Evolutionary conservation across 164 flowering plant species (phyloP), one percentile per base, ranked within the genome.

Genomic region (Taxillus chinensis): DNA sequence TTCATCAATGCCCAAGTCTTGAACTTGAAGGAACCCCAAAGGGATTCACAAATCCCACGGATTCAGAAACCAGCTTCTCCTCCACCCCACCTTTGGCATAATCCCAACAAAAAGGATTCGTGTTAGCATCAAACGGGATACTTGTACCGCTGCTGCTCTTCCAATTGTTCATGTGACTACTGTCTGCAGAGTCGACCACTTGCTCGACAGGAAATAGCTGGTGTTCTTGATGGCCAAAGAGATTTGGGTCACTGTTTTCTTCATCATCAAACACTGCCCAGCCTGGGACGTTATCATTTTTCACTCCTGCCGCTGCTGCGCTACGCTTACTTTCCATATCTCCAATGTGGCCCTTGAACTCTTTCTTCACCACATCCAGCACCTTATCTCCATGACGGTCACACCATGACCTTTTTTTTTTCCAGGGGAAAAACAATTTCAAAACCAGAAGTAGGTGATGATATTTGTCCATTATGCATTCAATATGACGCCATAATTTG

Each of bases 381-480:
- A 87, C 96, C 3, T 79, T 74, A 41, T 85, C 90, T 0, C 97
- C 95, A 68, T 90, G 78, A n/a, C 79, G 70, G 57, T 90, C 96
- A 55, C 93, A 85, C 89, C 93, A 86, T 55, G 90, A 67, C 70
- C 92, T 89, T 56, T 14, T 13, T 7, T 3, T 7, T 27, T 27
- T 27, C 51, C 9, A 12, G 14, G 11, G 55, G 8, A 50, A 50
- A 10, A 51, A 16, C 53, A 62, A 45, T 27, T 27, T 27, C 27
- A 27, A 27, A 27, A 27, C 27, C 27, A 27, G 27, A 27, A 27
- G 27, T 27, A 27, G 27, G 27, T 27, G 27, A 27, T 27, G 27
- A 27, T 27, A 27, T 27, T 27, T 2, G 27, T 27, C 27, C 27
- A 27, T 27, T 27, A 27, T 27, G 27, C 27, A 27, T 27, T 27